Evolutionary conservation across 768 basidiomycete species (phyloP), one percentile per base, ranked within the genome.

Genomic region (Russula sp.): DNA sequence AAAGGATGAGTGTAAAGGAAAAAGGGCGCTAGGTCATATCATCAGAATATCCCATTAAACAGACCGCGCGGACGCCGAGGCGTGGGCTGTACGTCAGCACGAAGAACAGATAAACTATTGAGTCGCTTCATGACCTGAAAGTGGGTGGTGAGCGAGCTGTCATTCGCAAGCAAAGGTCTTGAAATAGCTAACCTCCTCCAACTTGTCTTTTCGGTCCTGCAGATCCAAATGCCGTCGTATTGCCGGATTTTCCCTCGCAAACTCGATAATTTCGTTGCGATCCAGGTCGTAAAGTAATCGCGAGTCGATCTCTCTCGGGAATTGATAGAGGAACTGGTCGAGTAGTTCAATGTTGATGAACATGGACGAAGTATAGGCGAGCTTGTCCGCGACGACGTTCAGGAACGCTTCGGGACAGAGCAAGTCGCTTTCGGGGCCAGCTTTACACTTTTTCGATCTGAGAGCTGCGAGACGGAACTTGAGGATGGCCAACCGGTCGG

Each of bases 321-420:
- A 98, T 91, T 96, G 93, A 71, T 98, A 97, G 80, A 98, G 98
- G 81, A 98, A 99, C 69, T 98, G 95, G 70, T 97, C 95, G 1
- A 98, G 82, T 10, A 99, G 80, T 73, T 99, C 97, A 63, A 99
- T 97, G 76, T 94, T 97, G 80, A 99, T 97, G 74, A 98, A 98
- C 89, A 98, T 93, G 2, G 95, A 86, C 3, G 94, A 92, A 0
- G 96, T 98, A 71, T 94, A 88, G 1, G 95, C 94, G 47, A 99
- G 80, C 75, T 99, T 98, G 73, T 98, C 92, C 3, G 97, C 94
- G 22, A 99, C 94, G 31, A 96, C 93, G 69, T 93, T 88, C 66
- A 99, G 81, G 84, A 98, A 98, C 0, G 91, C 90, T 73, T 99
- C 97, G 0, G 97, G 97, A 73, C 97, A 99, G 71, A 98, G 82